Evolutionary conservation across 2,329 filamentous ascomycete genomes (phyloP).

Genomic region (Metarhizium sp.): DNA sequence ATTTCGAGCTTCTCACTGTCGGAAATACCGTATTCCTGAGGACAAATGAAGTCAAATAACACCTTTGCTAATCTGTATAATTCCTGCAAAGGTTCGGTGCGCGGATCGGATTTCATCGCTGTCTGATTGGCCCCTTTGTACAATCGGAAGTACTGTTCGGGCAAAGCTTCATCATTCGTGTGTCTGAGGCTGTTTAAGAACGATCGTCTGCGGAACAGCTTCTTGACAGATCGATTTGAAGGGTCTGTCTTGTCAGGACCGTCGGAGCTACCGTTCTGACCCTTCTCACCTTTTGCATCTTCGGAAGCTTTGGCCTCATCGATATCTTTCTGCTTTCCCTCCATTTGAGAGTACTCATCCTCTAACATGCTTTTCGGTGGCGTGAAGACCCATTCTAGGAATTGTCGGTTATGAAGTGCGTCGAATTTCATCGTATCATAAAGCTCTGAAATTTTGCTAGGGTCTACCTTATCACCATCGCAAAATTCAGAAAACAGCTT

Average conservation of each 20-base stretch:
- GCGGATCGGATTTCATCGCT: conserved; percentile 64
- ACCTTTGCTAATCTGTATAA: conserved; percentile 91
- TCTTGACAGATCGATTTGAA: conserved; percentile 25
- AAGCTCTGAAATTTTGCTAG: conserved; percentile 95
- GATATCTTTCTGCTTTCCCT: conserved; percentile 30
- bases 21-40: conserved; percentile 95
- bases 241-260: conserved; percentile 32
- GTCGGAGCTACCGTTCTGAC: conserved; percentile 22
- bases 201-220: conserved; percentile 51
- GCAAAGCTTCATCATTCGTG: conserved; percentile 44
- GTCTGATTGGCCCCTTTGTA: conserved; percentile 68
- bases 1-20: conserved; percentile 98
- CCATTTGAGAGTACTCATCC: conserved; percentile 48
- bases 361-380: conserved; percentile 71
- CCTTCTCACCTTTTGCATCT: conserved; percentile 23
- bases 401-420: conserved; percentile 90
- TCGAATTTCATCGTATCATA: conserved; percentile 99
- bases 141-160: conserved; percentile 79
- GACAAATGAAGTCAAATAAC: conserved; percentile 95
- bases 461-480: conserved; percentile 95
- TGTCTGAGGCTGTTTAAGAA: conserved; percentile 46
- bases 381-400: conserved; percentile 95
- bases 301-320: conserved; percentile 31
- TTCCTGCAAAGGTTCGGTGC: conserved; percentile 82
- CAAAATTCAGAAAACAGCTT: conserved; percentile 96